These are phyloP conservation scores for Clonostachys chloroleuca DNA, from an alignment of 2,329 filamentous ascomycete genomes.

Conservation along the genomic window DNA sequence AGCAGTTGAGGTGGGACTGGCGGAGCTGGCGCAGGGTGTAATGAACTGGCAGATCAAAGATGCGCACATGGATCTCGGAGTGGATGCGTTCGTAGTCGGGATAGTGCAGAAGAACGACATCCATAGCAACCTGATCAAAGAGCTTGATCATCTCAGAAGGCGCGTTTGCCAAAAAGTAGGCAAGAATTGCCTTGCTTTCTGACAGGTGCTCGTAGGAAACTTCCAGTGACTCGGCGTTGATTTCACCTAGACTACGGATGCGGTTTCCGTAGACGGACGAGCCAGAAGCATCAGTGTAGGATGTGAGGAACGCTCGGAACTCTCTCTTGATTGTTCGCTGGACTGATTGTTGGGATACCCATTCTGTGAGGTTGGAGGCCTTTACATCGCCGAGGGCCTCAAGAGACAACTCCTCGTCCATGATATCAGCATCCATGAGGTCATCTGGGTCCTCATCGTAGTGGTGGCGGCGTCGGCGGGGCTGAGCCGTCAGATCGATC, in stretches of 20 bases:
- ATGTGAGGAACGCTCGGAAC: slow-evolving; percentile 95
- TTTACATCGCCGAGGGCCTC: slow-evolving; percentile 93
- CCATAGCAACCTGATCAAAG: slow-evolving; percentile 95
- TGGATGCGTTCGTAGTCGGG: slow-evolving; percentile 97
- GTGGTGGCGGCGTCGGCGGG: slow-evolving; percentile 76
- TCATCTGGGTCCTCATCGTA: slow-evolving; percentile 96
- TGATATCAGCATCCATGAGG: slow-evolving; percentile 86
- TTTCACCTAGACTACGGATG: slow-evolving; percentile 91
- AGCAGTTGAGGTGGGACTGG: slow-evolving; percentile 91
- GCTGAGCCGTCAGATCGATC: slow-evolving; percentile 80
- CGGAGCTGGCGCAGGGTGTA: slow-evolving; percentile 94
- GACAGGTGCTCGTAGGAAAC: slow-evolving; percentile 93
- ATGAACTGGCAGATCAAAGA: slow-evolving; percentile 88
- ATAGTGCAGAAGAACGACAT: slow-evolving; percentile 92
- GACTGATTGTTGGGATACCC: slow-evolving; percentile 86
- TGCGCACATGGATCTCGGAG: slow-evolving; percentile 94
- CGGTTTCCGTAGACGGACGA: slow-evolving; percentile 92
- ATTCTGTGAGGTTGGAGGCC: slow-evolving; percentile 87
- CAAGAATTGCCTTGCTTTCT: slow-evolving; percentile 85
- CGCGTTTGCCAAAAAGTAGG: slow-evolving; percentile 93
- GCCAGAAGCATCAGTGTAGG: slow-evolving; percentile 86
- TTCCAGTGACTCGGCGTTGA: slow-evolving; percentile 94
- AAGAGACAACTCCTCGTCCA: slow-evolving; percentile 91
- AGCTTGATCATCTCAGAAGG: slow-evolving; percentile 93
- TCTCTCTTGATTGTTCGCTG: slow-evolving; percentile 92